Evolutionary conservation across 2,329 filamentous ascomycete genomes (phyloP).

Genomic region (Penicillium janthinellum): DNA sequence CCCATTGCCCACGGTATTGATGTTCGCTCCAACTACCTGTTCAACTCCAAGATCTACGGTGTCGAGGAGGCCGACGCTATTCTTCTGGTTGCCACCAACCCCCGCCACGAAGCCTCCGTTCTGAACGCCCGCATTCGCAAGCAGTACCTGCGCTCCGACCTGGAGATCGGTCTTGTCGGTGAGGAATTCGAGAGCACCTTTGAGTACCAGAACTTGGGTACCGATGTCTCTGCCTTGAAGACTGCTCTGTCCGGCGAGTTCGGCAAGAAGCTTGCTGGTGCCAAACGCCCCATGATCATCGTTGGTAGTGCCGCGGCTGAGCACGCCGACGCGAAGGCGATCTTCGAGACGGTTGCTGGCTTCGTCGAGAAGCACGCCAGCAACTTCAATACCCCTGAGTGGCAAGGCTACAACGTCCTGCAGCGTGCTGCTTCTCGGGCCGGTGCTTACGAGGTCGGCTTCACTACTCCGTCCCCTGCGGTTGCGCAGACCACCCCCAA

Average conservation of each 20-base stretch:
- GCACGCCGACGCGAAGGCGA: conserved; percentile 85
- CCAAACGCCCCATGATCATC: conserved; percentile 95
- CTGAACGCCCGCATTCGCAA: conserved; percentile 97
- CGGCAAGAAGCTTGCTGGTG: conserved; percentile 85
- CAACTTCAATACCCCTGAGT: conserved; percentile 85
- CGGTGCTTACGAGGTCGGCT: conserved; percentile 94
- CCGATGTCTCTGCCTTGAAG: conserved; percentile 78
- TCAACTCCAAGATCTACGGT: conserved; percentile 93
- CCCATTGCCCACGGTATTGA: conserved; percentile 92
- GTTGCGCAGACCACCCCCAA: conserved; percentile 87
- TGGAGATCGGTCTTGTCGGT: conserved; percentile 89
- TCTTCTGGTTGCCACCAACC: conserved; percentile 91
- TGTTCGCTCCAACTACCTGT: conserved; percentile 89
- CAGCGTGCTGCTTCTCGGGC: conserved; percentile 90
- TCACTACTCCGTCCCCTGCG: conserved; percentile 78
- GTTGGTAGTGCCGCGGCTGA: conserved; percentile 91
- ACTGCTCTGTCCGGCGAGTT: conserved; percentile 81
- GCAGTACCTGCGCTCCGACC: conserved; percentile 93
- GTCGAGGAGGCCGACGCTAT: conserved; percentile 93
- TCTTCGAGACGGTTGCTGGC: conserved; percentile 84
- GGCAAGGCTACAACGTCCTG: conserved; percentile 97
- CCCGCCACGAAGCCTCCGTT: conserved; percentile 90
- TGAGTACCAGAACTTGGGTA: conserved; percentile 87
- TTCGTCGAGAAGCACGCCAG: conserved; percentile 93
- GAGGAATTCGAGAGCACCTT: conserved; percentile 93